Base-by-base conservation (phyloP, 1,284 basidiomycete genomes). In the Garcileccinum viscosum region DNA sequence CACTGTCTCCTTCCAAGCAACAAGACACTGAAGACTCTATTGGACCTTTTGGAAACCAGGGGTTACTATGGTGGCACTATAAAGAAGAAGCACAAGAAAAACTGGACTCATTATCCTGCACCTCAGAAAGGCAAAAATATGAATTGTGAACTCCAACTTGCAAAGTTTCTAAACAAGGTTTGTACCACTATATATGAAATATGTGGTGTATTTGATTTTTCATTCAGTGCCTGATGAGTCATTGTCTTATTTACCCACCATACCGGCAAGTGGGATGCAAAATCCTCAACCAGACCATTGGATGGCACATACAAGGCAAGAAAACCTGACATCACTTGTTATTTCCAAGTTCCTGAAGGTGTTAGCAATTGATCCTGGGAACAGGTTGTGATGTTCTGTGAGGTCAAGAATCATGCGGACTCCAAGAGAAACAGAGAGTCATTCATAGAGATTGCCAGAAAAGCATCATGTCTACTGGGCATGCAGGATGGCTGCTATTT, bases 301-400 rank as follows among this genome's bases (percentile, higher is more conserved):
- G 24, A 38, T 37, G 65, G 65, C 19, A 8, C 33, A 17, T 47
- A 66, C n/a, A 35, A 24, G 11, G 27, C 2, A 9, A 66, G 62
- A 12, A 67, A 64, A 44, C 66, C 62, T 3, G 38, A 64, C 6
- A 67, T 67, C 5, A 58, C 47, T 2, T 67, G 66, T 5, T 64
- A 64, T 30, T 66, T 67, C 37, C 32, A n/a, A 32, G 5, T 9
- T 9, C 42, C n/a, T 22, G 24, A 66, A 6, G 30, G 42, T 9
- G 12, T 4, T 32, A 32, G 11, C 7, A 33, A 35, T 1, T 4
- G 2, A 3, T 3, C 19, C 64, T 66, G 59, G 59, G 44, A 32
- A 47, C 19, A 66, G 1, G 59, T 66, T 12, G 27, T 37, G 2
- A 66, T 27, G 4, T 66, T 66, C 12, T 66, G 65, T 12, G 65